Conservation (phyloP, 202 grass and related monocot species). For the Zoysia matrella region DNA sequence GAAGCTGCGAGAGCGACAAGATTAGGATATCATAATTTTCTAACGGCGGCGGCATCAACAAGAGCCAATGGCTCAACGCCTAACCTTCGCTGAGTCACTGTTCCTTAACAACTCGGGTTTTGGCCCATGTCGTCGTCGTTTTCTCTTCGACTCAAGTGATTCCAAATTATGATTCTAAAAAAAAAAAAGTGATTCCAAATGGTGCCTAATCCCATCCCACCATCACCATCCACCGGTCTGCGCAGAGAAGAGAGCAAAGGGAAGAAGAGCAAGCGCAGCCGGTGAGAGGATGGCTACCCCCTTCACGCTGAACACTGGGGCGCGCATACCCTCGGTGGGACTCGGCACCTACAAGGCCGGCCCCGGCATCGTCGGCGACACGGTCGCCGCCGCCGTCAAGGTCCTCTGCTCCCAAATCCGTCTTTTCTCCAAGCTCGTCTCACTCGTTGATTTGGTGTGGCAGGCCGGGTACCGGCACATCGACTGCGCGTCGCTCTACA, state of each 20-base stretch:
- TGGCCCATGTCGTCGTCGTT: neutral
- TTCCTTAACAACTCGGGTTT: neutral
- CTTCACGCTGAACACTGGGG: constrained; percentile 63
- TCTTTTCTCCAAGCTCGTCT: neutral
- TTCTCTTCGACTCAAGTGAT: neutral
- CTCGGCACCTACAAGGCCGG: constrained; percentile 84
- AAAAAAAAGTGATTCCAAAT: neutral
- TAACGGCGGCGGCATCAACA: too few species aligned
- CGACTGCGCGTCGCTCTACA: constrained; percentile 55
- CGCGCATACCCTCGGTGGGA: constrained; percentile 73
- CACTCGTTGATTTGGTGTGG: neutral
- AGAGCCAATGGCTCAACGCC: neutral
- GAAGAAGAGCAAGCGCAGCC: neutral
- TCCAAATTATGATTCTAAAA: too few species aligned
- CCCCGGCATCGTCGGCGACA: constrained; percentile 62
- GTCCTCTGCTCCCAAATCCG: neutral
- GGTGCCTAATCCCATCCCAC: neutral
- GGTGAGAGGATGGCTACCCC: neutral
- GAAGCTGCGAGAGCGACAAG: too few species aligned
- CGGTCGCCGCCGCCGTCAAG: constrained; percentile 64
- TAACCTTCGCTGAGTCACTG: neutral
- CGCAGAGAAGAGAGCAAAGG: neutral
- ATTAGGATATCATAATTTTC: too few species aligned
- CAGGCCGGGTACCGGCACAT: constrained; percentile 66
- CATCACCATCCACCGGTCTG: neutral